Percentiles rank a stretch among this genome's conserved stretches.
phyloP scores from a whole-genome alignment of 2,329 filamentous ascomycete genomes.

The Penicillium sp. region DNA sequence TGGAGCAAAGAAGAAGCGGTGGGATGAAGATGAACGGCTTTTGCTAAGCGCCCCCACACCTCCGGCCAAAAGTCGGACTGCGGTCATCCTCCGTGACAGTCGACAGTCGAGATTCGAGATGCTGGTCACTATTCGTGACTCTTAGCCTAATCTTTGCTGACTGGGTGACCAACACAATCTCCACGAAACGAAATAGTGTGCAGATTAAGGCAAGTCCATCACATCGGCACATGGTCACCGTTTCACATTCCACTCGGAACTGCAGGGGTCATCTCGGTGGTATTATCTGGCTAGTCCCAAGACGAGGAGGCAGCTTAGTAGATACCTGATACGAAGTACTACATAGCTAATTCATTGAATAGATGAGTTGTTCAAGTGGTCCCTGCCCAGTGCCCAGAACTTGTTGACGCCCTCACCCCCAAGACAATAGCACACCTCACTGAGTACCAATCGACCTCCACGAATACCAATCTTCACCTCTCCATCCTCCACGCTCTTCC shows the following conservation, averaged over 20 bases:
- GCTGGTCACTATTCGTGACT: background rate
- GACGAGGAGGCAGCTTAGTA: no score
- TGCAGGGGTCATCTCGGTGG: background rate
- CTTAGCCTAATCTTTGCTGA: background rate
- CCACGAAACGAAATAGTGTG: background rate
- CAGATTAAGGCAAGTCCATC: constrained; percentile 4
- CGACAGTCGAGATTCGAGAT: background rate
- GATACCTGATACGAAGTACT: no score
- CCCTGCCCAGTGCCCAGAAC: no score
- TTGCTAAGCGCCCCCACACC: constrained; percentile 18
- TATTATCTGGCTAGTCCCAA: no score
- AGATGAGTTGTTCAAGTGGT: no score
- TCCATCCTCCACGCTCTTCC: background rate
- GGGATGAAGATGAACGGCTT: background rate
- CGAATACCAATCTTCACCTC: background rate
- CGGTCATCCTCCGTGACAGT: constrained; percentile 4
- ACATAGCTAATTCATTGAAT: no score
- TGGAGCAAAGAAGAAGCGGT: constrained; percentile 4
- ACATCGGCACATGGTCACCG: background rate
- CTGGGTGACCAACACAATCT: background rate
- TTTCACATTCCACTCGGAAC: background rate
- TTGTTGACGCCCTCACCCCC: background rate
- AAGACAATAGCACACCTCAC: background rate
- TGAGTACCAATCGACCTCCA: background rate
- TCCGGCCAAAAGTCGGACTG: constrained; percentile 6